These are phyloP conservation scores for Neonectria hederae DNA, from an alignment of 2,329 filamentous ascomycete genomes.

Conservation along the genomic window DNA sequence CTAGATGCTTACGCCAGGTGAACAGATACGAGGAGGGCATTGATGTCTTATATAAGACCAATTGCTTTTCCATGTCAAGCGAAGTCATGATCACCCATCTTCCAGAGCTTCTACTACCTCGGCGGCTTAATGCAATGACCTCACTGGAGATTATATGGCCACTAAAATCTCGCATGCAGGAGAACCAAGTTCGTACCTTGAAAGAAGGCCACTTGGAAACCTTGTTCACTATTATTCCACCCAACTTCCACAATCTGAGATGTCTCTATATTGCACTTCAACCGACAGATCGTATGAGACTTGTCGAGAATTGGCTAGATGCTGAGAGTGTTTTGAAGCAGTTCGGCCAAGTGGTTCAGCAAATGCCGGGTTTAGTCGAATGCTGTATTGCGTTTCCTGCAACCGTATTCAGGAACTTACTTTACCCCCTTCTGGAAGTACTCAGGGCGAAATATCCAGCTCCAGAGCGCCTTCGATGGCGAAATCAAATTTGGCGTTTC, in stretches of 20 bases:
- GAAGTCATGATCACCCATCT: constrained; percentile 3
- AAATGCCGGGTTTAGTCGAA: background rate
- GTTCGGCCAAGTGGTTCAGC: background rate
- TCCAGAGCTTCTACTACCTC: background rate
- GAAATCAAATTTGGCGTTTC: background rate
- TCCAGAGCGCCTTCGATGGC: too few species aligned
- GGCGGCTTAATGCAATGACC: constrained; percentile 2
- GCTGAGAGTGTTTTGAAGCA: background rate
- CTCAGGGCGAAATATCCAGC: too few species aligned
- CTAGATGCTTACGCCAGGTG: background rate
- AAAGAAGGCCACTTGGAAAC: background rate
- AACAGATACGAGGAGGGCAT: constrained; percentile 18
- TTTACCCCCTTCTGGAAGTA: too few species aligned
- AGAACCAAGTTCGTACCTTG: background rate
- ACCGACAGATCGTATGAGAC: background rate
- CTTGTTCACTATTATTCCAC: background rate
- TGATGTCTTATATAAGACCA: constrained; percentile 9
- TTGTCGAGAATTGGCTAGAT: background rate
- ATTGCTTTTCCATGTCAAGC: background rate
- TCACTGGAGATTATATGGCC: constrained; percentile 17
- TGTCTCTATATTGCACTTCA: background rate
- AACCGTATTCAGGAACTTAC: background rate
- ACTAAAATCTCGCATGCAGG: background rate
- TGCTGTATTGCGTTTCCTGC: background rate
- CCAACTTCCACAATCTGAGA: background rate